These are phyloP conservation scores for Basidiobolus meristosporus DNA, from an alignment of 371 early-diverging fungal genomes.

Conservation along the genomic window DNA sequence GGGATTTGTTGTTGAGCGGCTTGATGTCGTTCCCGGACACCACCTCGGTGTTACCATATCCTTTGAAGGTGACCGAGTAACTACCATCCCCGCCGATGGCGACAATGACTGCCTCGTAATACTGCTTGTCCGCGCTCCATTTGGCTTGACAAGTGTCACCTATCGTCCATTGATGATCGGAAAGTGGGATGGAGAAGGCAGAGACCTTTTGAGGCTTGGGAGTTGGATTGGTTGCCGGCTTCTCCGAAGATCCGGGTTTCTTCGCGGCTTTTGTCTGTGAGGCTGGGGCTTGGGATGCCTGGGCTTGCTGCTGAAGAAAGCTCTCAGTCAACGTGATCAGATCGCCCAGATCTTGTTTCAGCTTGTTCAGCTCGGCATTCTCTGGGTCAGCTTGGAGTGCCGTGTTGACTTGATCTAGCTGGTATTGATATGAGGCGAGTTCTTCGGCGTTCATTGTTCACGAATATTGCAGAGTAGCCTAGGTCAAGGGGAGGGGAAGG, in stretches of 20 bases:
- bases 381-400: slow-evolving; percentile 42
- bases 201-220: slow-evolving; percentile 4
- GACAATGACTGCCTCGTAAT: slow-evolving; percentile 49
- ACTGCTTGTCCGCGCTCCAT: slow-evolving; percentile 40
- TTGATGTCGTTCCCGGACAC: slow-evolving; percentile 36
- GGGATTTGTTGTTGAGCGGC: slow-evolving; percentile 7
- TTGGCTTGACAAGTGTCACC: slow-evolving; percentile 47
- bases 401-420: slow-evolving; percentile 53
- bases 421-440: slow-evolving; percentile 37
- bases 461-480: too few species aligned
- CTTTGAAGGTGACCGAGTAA: slow-evolving; percentile 52
- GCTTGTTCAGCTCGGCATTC: slow-evolving; percentile 44
- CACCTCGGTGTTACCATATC: slow-evolving; percentile 34
- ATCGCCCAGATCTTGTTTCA: slow-evolving; percentile 44
- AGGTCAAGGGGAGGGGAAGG: too few species aligned
- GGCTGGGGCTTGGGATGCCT: background rate
- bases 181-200: slow-evolving; percentile 3
- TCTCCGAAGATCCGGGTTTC: background rate
- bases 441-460: slow-evolving; percentile 29
- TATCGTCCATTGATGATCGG: slow-evolving; percentile 18
- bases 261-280: background rate
- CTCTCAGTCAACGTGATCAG: slow-evolving; percentile 40
- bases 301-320: slow-evolving; percentile 9
- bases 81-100: slow-evolving; percentile 34
- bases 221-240: background rate